These are phyloP conservation scores for Phytophthora chlamydospora DNA, from an alignment of 352 stramenopile species.

Conservation along the genomic window DNA sequence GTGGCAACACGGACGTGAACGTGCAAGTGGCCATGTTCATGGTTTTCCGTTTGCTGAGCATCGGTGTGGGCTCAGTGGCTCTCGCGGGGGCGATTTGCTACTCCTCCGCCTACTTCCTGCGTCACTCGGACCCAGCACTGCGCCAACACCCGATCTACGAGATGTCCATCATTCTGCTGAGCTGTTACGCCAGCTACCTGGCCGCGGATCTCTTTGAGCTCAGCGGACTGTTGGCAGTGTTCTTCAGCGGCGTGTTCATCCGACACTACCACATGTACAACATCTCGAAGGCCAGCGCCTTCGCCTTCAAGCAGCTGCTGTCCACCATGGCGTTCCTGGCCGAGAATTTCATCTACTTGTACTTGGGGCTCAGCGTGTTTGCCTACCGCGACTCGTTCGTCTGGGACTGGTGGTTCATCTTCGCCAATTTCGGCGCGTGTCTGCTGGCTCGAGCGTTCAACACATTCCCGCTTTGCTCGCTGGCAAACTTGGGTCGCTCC, in stretches of 20 bases:
- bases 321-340: slow-evolving; percentile 67
- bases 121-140: slow-evolving; percentile 52
- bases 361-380: slow-evolving; percentile 75
- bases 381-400: slow-evolving; percentile 61
- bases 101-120: slow-evolving; percentile 62
- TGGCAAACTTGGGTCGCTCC: slow-evolving; percentile 57
- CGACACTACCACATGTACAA: slow-evolving; percentile 80
- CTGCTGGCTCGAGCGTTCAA: slow-evolving; percentile 65
- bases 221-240: slow-evolving; percentile 91
- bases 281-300: slow-evolving; percentile 60
- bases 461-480: slow-evolving; percentile 73
- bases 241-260: slow-evolving; percentile 90
- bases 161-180: slow-evolving; percentile 79
- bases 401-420: slow-evolving; percentile 75
- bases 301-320: slow-evolving; percentile 67
- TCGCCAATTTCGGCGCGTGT: slow-evolving; percentile 51
- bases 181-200: slow-evolving; percentile 77
- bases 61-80: slow-evolving; percentile 55
- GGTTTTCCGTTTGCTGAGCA: slow-evolving; percentile 52
- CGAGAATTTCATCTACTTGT: slow-evolving; percentile 80
- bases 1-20: slow-evolving; percentile 49
- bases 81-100: slow-evolving; percentile 59
- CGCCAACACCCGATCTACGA: slow-evolving; percentile 70
- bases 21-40: slow-evolving; percentile 39
- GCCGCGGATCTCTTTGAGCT: slow-evolving; percentile 65